Base-by-base conservation (phyloP, 1,284 basidiomycete genomes). In the Cronartium quercuum region DNA sequence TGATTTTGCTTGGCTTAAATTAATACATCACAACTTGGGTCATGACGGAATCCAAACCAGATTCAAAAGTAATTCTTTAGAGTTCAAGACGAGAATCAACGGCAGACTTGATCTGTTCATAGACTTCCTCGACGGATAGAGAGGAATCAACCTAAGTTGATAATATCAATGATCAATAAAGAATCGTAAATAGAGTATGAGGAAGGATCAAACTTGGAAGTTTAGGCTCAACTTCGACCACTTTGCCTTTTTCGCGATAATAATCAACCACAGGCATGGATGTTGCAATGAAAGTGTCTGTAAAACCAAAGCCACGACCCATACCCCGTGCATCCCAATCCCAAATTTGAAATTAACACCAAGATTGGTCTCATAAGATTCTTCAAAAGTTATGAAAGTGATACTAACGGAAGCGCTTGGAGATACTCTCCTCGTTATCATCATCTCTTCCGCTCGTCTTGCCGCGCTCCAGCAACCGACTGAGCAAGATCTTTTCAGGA, bases 221-320 rank as follows among this genome's bases (percentile, higher is more conserved):
- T 29, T 18, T 57, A 18, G 58, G 24, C 24, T 66, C 38, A 78
- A 94, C 92, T 84, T 91, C 86, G 24, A 88, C 88, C 21, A 97
- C 91, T 82, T 92, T 92, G 80, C 84, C 85, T 76, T 86, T 81
- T 76, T 85, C 82, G 69, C 85, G 83, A 83, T 96, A 97, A 82
- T 94, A 86, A 70, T 95, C 85, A 76, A 98, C 92, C 69, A 99
- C 96, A 12, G 96, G 95, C 90, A 93, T 92, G n/a, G 91, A 93
- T 63, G 93, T 91, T 65, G 90, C 88, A 77, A 90, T 86, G 83
- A 98, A 98, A 0, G 94, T 96, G 47, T 84, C 93, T 95, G 76
- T 13, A 67, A 37, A 35, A 67, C 57, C 76, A 35, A 67, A 42
- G 29, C 29, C 29, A 29, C 3, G 5, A 12, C 10, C 24, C n/a